Base-by-base conservation (phyloP, 208 protist species). In the Crithidia brevicula region DNA sequence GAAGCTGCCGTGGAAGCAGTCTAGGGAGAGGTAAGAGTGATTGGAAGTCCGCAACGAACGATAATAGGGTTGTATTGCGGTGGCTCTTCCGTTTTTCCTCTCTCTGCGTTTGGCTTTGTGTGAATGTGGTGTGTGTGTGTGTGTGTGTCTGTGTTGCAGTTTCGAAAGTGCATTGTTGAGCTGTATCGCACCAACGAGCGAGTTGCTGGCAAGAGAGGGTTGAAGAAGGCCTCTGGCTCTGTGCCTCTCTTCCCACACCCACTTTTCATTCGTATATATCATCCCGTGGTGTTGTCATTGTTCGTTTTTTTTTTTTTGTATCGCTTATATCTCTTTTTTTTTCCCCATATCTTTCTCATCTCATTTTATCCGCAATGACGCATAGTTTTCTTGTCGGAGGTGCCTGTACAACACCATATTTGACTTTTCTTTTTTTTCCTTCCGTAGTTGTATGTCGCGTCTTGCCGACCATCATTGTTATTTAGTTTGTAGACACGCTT, bases 381-480 rank as follows among this genome's bases (percentile, higher is more conserved):
- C 4, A 5, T 33, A 13, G 1, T 23, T 51, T 38, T 28, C 27
- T 51, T 56, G 36, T 56, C 72, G 20, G n/a, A n/a, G n/a, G n/a
- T n/a, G n/a, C n/a, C n/a, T n/a, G n/a, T n/a, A n/a, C n/a, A n/a
- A n/a, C n/a, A n/a, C n/a, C n/a, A n/a, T n/a, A n/a, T n/a, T n/a
- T n/a, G n/a, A n/a, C n/a, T n/a, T n/a, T n/a, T n/a, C n/a, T 56
- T 67, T 67, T 58, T 58, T 57, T 45, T 42, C 11, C 20, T 54
- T 36, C 43, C 16, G 8, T 30, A 15, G 6, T 0, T 22, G 13
- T 9, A 16, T 9, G 13, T n/a, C 43, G 6, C 20, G 43, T 47
- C 43, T 9, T 51, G 5, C 15, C 18, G 25, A 31, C 3, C 20
- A 23, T 30, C 46, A 18, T 51, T 51, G 46, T 23, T n/a, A n/a